These are phyloP conservation scores for Amylocarpus encephaloides DNA, from an alignment of 2,329 filamentous ascomycete genomes.

Conservation along the genomic window DNA sequence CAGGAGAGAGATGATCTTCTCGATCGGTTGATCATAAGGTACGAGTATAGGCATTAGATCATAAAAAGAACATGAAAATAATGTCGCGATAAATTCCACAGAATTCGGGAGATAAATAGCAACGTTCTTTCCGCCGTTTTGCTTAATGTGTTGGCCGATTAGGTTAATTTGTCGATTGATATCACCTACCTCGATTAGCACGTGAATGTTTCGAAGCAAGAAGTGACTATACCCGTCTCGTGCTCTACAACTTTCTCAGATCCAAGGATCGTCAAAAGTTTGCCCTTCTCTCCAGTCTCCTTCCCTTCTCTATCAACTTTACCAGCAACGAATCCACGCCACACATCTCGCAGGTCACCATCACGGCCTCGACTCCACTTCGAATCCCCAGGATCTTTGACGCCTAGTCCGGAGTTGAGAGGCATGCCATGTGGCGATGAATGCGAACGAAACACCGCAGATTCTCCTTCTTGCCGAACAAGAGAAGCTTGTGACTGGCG, in stretches of 20 bases:
- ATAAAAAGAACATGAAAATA: slow-evolving; percentile 90
- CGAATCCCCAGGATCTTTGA: slow-evolving; percentile 72
- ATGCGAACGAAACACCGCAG: slow-evolving; percentile 76
- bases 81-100: slow-evolving; percentile 71
- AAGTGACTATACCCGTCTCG: slow-evolving; percentile 45
- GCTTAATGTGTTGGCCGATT: slow-evolving; percentile 69
- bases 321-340: slow-evolving; percentile 66
- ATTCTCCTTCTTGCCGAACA: slow-evolving; percentile 78
- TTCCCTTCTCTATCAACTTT: slow-evolving; percentile 57
- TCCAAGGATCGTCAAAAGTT: slow-evolving; percentile 73
- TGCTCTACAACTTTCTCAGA: slow-evolving; percentile 70
- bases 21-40: slow-evolving; percentile 70
- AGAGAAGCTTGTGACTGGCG: slow-evolving; percentile 73
- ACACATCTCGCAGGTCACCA: slow-evolving; percentile 87
- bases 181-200: slow-evolving; percentile 44
- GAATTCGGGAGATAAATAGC: slow-evolving; percentile 93
- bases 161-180: slow-evolving; percentile 82
- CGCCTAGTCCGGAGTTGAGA: slow-evolving; percentile 68
- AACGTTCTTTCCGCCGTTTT: slow-evolving; percentile 67
- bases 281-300: slow-evolving; percentile 54
- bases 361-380: slow-evolving; percentile 80
- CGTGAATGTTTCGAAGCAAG: not conserved
- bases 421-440: slow-evolving; percentile 81
- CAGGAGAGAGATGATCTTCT: slow-evolving; percentile 65
- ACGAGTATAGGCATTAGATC: slow-evolving; percentile 71